phyloP scores from a whole-genome alignment of 2,329 filamentous ascomycete genomes.

The Chaetomium strumarium region DNA sequence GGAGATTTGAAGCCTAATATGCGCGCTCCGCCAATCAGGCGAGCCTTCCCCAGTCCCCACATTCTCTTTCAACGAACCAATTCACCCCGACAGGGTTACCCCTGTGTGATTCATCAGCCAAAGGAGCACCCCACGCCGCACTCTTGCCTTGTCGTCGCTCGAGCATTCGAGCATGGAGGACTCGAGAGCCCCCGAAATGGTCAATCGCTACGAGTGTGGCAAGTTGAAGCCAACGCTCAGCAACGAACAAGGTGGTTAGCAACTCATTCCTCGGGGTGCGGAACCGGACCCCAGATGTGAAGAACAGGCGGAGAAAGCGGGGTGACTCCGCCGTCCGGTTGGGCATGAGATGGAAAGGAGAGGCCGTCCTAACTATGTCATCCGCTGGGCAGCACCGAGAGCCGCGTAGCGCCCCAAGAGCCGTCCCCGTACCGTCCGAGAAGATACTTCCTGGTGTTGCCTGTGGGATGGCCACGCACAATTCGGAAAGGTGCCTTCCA shows the following conservation, averaged over 20 bases:
- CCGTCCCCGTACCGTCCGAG: no score
- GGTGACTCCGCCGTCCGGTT: no score
- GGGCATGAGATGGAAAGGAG: no score
- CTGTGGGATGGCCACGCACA: no score
- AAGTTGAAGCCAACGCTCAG: not conserved
- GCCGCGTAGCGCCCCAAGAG: no score
- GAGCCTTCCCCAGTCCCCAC: conserved; percentile 6
- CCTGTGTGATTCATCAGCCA: conserved; percentile 7
- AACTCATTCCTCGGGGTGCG: no score
- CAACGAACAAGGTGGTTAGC: not conserved
- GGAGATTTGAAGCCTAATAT: not conserved
- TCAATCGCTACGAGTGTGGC: conserved; percentile 2
- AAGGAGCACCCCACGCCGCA: conserved; percentile 19
- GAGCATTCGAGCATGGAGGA: conserved; percentile 7
- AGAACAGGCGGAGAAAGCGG: no score
- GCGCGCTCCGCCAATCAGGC: conserved; percentile 11
- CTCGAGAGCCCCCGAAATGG: not conserved
- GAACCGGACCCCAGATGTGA: no score
- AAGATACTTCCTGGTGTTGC: no score
- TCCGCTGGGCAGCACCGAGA: no score
- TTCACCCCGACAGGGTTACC: conserved; percentile 5
- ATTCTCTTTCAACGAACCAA: conserved; percentile 6
- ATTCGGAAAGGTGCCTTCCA: no score
- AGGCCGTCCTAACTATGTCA: no score
- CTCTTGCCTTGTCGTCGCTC: conserved; percentile 14